Evolutionary conservation across 1,284 basidiomycete genomes (phyloP), one percentile per base, ranked within the genome.

Genomic region (Baeospora myosura): DNA sequence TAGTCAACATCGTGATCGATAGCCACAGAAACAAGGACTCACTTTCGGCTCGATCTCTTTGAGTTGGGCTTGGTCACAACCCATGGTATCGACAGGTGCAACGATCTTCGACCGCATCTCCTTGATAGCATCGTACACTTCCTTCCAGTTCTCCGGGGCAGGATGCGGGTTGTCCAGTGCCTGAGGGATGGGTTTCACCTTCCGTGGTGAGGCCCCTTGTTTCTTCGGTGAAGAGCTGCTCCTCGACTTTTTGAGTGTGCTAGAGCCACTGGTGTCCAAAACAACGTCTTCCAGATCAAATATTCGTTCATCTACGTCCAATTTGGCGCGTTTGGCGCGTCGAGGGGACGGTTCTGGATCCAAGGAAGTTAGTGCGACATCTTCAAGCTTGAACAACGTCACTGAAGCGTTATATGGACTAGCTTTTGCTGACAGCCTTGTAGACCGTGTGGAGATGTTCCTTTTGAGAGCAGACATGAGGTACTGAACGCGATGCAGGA

Each of bases 51-150:
- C 78, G 5, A 57, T 62, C 52, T 88, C 80, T 38, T 68, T 65
- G 30, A 58, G 55, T 46, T 87, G 78, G 1, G 82, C 84, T 43
- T 71, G 70, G 35, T 83, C 82, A 56, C 84, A 94, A 0, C 88
- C 88, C 92, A 94, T 92, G 0, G 84, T 88, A 54, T 97, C 92
- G 3, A 96, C 92, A 0, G 93, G 90, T 0, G 92, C 92, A 0
- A 75, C 64, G 22, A 83, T 74, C 2, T 69, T 66, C 17, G 76
- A 66, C 5, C 91, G 72, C 87, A 94, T 93, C 39, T 73, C 69
- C 54, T 81, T 78, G 40, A 96, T 92, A 1, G 76, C 64, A 28
- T 74, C 71, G 53, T 92, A 95, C 11, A 76, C 74, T 46, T 88
- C 80, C 39, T 66, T 65, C 92, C 92, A 95, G 32, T 63, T 63